Percentiles rank a stretch among this genome's conserved stretches.
Evolutionary conservation across 1,284 basidiomycete species (phyloP).

Genomic region (Thecaphora thlaspeos): DNA sequence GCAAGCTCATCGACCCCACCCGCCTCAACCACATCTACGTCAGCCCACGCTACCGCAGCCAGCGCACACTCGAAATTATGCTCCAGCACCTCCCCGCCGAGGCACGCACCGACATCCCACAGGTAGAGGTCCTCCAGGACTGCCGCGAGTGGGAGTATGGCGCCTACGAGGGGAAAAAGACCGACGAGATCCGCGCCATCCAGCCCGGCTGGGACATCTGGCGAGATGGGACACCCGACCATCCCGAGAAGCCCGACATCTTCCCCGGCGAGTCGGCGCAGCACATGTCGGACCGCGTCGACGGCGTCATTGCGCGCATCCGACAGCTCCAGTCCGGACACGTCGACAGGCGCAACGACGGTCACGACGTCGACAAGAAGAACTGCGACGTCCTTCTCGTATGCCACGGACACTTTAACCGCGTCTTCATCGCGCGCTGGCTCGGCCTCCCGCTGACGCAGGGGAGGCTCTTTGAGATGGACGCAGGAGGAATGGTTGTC

Average conservation of each 20-base stretch:
- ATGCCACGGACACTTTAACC: slow-evolving; percentile 54
- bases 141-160: slow-evolving; percentile 57
- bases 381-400: slow-evolving; percentile 51
- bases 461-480: slow-evolving; percentile 51
- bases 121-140: slow-evolving; percentile 36
- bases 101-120: slow-evolving; percentile 21
- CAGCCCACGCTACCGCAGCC: slow-evolving; percentile 42
- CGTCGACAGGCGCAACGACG: slow-evolving; percentile 33
- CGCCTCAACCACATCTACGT: slow-evolving; percentile 45
- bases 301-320: slow-evolving; percentile 47
- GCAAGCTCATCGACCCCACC: slow-evolving; percentile 45
- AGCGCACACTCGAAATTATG: slow-evolving; percentile 47
- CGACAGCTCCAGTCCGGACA: slow-evolving; percentile 40
- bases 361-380: slow-evolving; percentile 29
- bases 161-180: slow-evolving; percentile 54
- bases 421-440: slow-evolving; percentile 54
- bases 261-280: slow-evolving; percentile 50
- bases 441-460: slow-evolving; percentile 40
- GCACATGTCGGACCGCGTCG: slow-evolving; percentile 48
- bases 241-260: slow-evolving; percentile 29
- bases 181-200: slow-evolving; percentile 38
- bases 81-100: slow-evolving; percentile 34
- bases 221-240: slow-evolving; percentile 49
- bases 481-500: slow-evolving; percentile 52
- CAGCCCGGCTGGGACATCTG: slow-evolving; percentile 54